These are phyloP conservation scores for Penicillium sp. DNA, from an alignment of 2,329 filamentous ascomycete genomes.

Conservation along the genomic window DNA sequence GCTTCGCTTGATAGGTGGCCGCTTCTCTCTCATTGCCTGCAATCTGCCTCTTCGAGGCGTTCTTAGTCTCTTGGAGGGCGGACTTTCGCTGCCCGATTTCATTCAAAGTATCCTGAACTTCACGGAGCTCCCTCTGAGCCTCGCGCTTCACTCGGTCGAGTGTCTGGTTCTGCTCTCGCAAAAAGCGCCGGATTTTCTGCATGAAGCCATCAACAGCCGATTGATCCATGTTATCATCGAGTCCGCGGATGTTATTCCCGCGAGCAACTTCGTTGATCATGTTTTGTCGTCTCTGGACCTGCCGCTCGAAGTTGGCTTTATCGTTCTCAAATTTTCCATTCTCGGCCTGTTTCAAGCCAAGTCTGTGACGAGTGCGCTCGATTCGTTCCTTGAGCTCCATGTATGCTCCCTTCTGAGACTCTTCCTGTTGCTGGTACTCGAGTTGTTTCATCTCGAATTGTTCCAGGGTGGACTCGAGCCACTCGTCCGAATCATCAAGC, in stretches of 20 bases:
- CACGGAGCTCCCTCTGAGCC: conserved; percentile 66
- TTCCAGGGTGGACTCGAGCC: conserved; percentile 64
- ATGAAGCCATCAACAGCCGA: conserved; percentile 70
- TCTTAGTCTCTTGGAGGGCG: conserved; percentile 66
- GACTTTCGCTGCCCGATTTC: conserved; percentile 70
- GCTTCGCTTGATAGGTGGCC: conserved; percentile 59
- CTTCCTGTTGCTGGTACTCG: conserved; percentile 59
- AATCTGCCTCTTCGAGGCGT: conserved; percentile 68
- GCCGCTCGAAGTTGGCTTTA: conserved; percentile 78
- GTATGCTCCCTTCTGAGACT: conserved; percentile 60
- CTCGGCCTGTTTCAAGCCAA: conserved; percentile 42
- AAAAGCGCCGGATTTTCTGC: conserved; percentile 66
- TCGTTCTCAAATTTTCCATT: conserved; percentile 75
- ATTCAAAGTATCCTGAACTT: conserved; percentile 66
- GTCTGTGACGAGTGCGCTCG: conserved; percentile 41
- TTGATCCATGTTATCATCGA: conserved; percentile 72
- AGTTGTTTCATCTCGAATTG: conserved; percentile 72
- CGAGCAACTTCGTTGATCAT: conserved; percentile 74
- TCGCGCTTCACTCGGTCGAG: conserved; percentile 70
- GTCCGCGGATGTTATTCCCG: conserved; percentile 74
- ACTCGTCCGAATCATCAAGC: conserved; percentile 70
- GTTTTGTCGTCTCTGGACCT: conserved; percentile 64
- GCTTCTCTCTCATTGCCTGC: conserved; percentile 67
- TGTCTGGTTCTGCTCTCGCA: conserved; percentile 71
- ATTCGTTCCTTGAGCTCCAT: conserved; percentile 55